Conservation (phyloP, 257 asterid species). For the Capsicum pubescens region DNA sequence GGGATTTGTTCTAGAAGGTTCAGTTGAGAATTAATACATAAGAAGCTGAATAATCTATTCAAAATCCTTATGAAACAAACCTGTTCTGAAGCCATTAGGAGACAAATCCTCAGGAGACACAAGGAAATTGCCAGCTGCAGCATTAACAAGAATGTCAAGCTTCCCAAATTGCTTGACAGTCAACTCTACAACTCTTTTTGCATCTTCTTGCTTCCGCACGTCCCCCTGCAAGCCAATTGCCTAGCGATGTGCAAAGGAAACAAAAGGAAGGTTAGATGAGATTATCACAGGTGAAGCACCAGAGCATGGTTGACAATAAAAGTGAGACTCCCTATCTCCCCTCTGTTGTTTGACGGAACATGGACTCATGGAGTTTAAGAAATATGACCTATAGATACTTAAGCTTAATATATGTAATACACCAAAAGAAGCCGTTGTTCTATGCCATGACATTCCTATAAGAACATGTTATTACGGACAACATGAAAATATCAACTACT, state of each 20-base stretch:
- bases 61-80: constrained; percentile 36
- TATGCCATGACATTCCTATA: not conserved
- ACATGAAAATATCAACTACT: not conserved
- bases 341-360: not conserved
- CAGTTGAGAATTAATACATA: not conserved
- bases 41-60: not conserved
- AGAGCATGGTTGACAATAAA: not conserved
- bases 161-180: constrained; percentile 79
- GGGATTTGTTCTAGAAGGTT: not conserved
- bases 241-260: constrained; percentile 38
- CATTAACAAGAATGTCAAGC: constrained; percentile 91
- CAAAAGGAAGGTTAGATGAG: not conserved
- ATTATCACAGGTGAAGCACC: not conserved
- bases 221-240: constrained; percentile 90
- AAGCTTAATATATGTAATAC: not conserved
- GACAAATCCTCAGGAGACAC: constrained; percentile 87
- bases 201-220: constrained; percentile 80
- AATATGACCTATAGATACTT: not conserved
- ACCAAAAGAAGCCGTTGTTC: not conserved
- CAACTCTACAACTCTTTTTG: constrained; percentile 68
- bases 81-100: constrained; percentile 90
- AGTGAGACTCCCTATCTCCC: not conserved
- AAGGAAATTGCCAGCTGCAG: constrained; percentile 94
- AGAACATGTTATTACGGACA: not conserved
- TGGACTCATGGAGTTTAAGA: not conserved